Conservation (phyloP, 345 rosid genomes). For the Aurinia saxatilis region DNA sequence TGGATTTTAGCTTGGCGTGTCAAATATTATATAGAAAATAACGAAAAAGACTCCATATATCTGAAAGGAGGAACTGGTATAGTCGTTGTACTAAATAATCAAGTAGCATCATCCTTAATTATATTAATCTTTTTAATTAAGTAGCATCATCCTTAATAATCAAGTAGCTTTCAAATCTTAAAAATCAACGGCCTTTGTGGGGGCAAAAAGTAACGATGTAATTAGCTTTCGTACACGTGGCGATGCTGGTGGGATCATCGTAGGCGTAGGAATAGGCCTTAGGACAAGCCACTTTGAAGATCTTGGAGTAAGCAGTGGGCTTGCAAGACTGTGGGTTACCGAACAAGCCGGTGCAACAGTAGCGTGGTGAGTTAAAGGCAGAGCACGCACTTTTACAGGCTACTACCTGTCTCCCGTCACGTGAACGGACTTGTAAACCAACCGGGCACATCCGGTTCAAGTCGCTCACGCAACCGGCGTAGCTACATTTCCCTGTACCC, state of each 20-base stretch:
- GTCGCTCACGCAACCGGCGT: slow-evolving; percentile 25
- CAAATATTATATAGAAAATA: too few relatives aligned
- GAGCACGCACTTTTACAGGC: slow-evolving; percentile 49
- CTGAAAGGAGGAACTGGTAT: too few relatives aligned
- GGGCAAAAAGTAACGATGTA: slow-evolving; percentile 39
- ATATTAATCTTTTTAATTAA: too few relatives aligned
- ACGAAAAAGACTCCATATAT: too few relatives aligned
- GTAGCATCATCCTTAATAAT: background rate
- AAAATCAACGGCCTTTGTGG: slow-evolving; percentile 19
- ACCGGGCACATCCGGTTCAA: slow-evolving; percentile 35
- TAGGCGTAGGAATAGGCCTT: slow-evolving; percentile 45
- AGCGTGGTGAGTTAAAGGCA: slow-evolving; percentile 35
- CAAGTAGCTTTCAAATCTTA: background rate
- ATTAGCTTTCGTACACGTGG: slow-evolving; percentile 31
- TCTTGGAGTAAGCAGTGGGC: slow-evolving; percentile 38
- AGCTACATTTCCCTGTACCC: slow-evolving; percentile 27
- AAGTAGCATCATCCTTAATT: too few relatives aligned
- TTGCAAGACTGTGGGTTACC: slow-evolving; percentile 37
- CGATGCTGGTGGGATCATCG: slow-evolving; percentile 39
- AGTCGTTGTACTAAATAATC: too few relatives aligned
- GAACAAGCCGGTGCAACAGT: slow-evolving; percentile 40
- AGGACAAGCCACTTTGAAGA: slow-evolving; percentile 42
- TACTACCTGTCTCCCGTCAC: slow-evolving; percentile 22
- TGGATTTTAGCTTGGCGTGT: background rate
- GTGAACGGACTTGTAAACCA: slow-evolving; percentile 23